Conservation (phyloP, 2,329 filamentous ascomycete genomes). For the Aspergillus unguis region DNA sequence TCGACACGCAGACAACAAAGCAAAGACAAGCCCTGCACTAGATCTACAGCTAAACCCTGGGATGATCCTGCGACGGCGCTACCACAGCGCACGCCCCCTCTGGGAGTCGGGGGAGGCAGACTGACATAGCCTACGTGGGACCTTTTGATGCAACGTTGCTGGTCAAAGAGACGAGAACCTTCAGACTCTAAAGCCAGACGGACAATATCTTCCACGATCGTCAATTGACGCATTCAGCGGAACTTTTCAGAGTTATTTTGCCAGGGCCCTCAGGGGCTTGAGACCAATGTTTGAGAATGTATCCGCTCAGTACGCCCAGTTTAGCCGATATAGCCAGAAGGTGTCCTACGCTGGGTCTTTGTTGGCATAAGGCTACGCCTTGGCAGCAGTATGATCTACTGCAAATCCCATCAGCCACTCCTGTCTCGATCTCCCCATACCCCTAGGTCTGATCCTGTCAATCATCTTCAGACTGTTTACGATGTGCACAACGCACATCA, state of each 20-base stretch:
- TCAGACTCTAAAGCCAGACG: conserved; percentile 22
- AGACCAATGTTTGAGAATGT: neutral
- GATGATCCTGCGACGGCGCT: conserved; percentile 11
- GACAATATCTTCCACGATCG: conserved; percentile 11
- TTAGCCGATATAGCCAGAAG: conserved; percentile 6
- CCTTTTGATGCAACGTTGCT: conserved; percentile 16
- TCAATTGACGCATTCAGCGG: conserved; percentile 8
- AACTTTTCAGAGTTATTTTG: neutral
- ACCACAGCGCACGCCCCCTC: conserved; percentile 17
- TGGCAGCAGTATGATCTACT: conserved; percentile 17
- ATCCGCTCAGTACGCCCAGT: conserved; percentile 2
- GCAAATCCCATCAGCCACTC: conserved; percentile 2
- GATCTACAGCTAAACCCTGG: conserved; percentile 6
- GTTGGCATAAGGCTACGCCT: conserved; percentile 19
- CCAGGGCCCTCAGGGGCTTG: neutral
- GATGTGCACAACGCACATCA: neutral
- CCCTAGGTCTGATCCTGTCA: conserved; percentile 18
- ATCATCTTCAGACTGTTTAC: neutral
- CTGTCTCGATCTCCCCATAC: conserved; percentile 11
- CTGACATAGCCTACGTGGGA: conserved; percentile 22
- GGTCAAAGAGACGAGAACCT: conserved; percentile 14
- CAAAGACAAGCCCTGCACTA: conserved; percentile 4
- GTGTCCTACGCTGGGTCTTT: conserved; percentile 9
- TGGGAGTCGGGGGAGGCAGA: conserved; percentile 9
- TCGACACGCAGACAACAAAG: conserved; percentile 9